These are phyloP conservation scores for Liquidambar formosana DNA, from an alignment of 164 flowering plant genomes.

Conservation along the genomic window DNA sequence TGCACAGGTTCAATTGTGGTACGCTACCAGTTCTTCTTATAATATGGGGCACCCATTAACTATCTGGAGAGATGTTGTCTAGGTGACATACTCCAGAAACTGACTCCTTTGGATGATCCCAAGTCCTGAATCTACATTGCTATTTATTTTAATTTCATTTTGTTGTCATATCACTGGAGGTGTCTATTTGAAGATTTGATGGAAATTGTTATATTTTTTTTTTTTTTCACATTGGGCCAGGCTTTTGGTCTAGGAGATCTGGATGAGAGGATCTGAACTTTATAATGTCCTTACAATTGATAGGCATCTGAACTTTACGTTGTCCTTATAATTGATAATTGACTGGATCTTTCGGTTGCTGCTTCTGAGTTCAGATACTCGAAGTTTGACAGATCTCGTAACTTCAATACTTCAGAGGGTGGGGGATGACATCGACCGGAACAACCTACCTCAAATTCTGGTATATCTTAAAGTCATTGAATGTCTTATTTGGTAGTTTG, in stretches of 20 bases:
- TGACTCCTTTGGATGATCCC: background rate
- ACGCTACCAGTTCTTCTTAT: conserved; percentile 17
- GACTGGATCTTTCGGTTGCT: conserved; percentile 1
- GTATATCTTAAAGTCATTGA: conserved; percentile 31
- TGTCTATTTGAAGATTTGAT: background rate
- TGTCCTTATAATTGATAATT: conserved; percentile 1
- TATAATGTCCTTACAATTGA: no score
- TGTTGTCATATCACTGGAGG: no score
- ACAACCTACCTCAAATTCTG: conserved; percentile 82
- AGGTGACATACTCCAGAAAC: background rate
- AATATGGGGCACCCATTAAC: background rate
- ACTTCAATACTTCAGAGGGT: conserved; percentile 84
- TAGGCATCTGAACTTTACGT: no score
- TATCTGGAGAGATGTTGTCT: background rate
- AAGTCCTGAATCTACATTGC: background rate
- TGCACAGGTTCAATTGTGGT: conserved; percentile 94
- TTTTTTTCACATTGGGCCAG: background rate
- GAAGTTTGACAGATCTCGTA: conserved; percentile 71
- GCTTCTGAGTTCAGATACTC: conserved; percentile 48
- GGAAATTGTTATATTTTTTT: background rate
- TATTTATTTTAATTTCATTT: no score
- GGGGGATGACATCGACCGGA: conserved; percentile 81
- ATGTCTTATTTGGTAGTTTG: background rate
- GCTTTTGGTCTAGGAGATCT: background rate
- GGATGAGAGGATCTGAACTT: no score